Base-by-base conservation (phyloP, 225 moss, liverwort and hornwort species). In the Lunularia cruciata region DNA sequence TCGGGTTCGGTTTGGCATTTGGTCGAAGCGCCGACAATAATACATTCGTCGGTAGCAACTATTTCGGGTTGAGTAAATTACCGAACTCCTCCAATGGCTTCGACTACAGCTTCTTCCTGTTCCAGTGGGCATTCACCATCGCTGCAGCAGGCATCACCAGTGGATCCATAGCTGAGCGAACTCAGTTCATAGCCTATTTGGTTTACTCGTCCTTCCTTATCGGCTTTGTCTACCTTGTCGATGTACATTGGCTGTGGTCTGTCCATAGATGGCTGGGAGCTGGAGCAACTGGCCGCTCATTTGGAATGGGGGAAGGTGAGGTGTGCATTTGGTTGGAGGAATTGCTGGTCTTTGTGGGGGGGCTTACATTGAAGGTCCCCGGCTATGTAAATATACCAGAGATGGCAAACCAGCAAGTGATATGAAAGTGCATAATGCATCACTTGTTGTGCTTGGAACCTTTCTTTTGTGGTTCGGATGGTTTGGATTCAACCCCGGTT, bases 271-370 rank as follows among this genome's bases (percentile, higher is more conserved):
- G 90, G 90, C 35, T 86, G 52, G 63, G 76, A 16, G 83, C 87
- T 0, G 0, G 0, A 0, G 81, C 81, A 36, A 22, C 79, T 0
- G 47, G 57, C 27, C 66, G 75, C 2, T 72, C 88, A 5, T 87
- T 90, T 51, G 75, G 83, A 8, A 54, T 42, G 0, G 90, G 90
- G 90, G 90, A 3, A 87, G 87, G n/a, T 87, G 90, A 0, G 90
- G 87, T 2, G 89, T 90, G 69, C 89, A 90, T 75, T 87, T 90
- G 89, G 87, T 90, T 42, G 89, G 89, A 33, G 90, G 90, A 53
- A 33, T 90, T 52, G 90, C 90, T 0, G 90, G 90, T 0, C 43
- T 90, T 5, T n/a, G n/a, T n/a, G 81, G 83, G 90, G 90, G 90
- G 0, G 90, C 90, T 1, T 25, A 76, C 0, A 87, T 90, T 20